phyloP scores from a whole-genome alignment of 1,139 yeast genomes.

The Candida tunisiensis region DNA sequence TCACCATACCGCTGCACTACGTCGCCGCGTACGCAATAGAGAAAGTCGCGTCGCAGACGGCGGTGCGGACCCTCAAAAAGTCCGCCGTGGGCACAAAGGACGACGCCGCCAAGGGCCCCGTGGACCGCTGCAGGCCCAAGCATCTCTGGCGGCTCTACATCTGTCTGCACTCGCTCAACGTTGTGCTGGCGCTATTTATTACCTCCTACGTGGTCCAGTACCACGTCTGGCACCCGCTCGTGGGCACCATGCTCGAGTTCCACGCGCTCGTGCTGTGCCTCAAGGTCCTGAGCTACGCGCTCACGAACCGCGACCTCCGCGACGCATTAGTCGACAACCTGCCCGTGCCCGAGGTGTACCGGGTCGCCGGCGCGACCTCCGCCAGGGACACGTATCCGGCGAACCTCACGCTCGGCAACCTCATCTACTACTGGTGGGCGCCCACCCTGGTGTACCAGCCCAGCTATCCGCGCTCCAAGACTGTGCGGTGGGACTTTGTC shows the following conservation, averaged over 20 bases:
- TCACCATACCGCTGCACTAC: conserved; percentile 19
- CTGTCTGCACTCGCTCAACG: conserved; percentile 18
- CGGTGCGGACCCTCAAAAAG: conserved; percentile 4
- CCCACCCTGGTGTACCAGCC: conserved; percentile 32
- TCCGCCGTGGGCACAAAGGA: conserved; percentile 1
- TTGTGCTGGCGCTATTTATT: conserved; percentile 14
- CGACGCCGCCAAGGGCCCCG: not conserved
- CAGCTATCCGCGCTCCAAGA: conserved; percentile 22
- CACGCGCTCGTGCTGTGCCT: conserved; percentile 24
- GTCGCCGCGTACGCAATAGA: conserved; percentile 22
- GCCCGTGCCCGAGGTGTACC: conserved; percentile 19
- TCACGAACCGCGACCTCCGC: conserved; percentile 26
- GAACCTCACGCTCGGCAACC: conserved; percentile 20
- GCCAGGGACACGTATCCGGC: conserved; percentile 19
- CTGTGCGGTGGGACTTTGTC: conserved; percentile 18
- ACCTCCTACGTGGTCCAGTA: conserved; percentile 20
- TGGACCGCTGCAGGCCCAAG: conserved; percentile 4
- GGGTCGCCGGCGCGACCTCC: conserved; percentile 4
- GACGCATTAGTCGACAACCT: conserved; percentile 13
- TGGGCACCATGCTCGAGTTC: conserved; percentile 26
- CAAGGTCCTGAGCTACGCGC: conserved; percentile 26
- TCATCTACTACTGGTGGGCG: conserved; percentile 26
- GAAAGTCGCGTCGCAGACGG: conserved; percentile 8
- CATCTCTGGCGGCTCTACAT: conserved; percentile 19
- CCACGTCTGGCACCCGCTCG: conserved; percentile 21